A percentile compares a stretch with the other conserved stretches of the same genome.
phyloP scores from a whole-genome alignment of 306 rosid genomes.

The Dryas alaskensis region DNA sequence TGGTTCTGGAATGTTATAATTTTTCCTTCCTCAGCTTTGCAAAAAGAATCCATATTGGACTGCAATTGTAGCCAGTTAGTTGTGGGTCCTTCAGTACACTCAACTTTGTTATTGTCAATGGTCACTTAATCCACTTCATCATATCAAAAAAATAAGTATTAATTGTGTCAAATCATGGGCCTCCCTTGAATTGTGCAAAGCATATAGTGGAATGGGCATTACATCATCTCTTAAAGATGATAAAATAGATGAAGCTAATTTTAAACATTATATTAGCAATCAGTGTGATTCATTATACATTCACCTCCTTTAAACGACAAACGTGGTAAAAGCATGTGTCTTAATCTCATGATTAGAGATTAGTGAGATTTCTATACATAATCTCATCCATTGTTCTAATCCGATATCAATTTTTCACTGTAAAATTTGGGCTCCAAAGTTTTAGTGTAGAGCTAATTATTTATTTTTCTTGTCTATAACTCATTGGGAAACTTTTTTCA shows the following conservation, averaged over 20 bases:
- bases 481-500: background rate
- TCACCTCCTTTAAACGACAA: constrained; percentile 52
- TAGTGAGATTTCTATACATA: constrained; percentile 7
- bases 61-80: too few relatives aligned
- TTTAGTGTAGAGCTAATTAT: background rate
- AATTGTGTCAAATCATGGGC: too few relatives aligned
- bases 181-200: too few relatives aligned
- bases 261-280: constrained; percentile 23
- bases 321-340: constrained; percentile 51
- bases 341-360: constrained; percentile 37
- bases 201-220: too few relatives aligned
- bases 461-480: background rate
- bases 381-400: constrained; percentile 12
- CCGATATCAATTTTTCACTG: background rate
- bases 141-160: too few relatives aligned
- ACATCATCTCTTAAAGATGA: constrained; percentile 12
- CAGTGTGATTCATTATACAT: constrained; percentile 29
- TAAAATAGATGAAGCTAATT: constrained; percentile 19
- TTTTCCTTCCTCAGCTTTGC: too few relatives aligned
- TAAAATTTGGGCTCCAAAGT: constrained; percentile 14
- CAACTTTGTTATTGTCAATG: too few relatives aligned
- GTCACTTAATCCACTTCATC: too few relatives aligned
- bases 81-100: too few relatives aligned
- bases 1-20: too few relatives aligned
- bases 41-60: too few relatives aligned